Evolutionary conservation across 768 basidiomycete species (phyloP), one percentile per base, ranked within the genome.

Genomic region (Pulveroboletus ravenelii): DNA sequence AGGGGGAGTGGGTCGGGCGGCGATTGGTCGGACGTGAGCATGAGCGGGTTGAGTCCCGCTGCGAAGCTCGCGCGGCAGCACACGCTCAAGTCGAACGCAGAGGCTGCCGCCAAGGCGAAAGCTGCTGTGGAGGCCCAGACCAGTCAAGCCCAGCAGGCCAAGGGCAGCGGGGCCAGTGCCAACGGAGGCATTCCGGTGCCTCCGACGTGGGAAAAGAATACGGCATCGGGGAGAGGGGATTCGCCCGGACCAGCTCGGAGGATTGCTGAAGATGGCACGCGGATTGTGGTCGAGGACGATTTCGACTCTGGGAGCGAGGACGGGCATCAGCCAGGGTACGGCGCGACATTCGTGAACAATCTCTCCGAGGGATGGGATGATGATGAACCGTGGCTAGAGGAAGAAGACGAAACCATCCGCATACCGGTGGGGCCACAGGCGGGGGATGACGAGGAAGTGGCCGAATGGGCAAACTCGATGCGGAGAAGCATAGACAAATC

Each of bases 61-160:
- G 93, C 93, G 3, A 85, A 87, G 65, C 77, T 95, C 10, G 93
- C 90, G 1, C 66, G 93, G 37, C 90, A 93, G 65, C 93, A 95
- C 67, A 96, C 93, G 5, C 80, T 96, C 53, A 90, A 87, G 74
- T 89, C 79, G 48, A 90, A 89, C 56, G 80, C 79, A 4, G 71
- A 72, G 41, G 76, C 74, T 3, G 77, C 74, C 14, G 74, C 72
- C 1, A 72, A 68, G 31, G 69, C 76, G 15, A 69, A 64, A 20
- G 70, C 68, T 0, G 62, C 65, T 38, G 66, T 61, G 10, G 71
- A 65, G 30, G 65, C 32, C 6, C 72, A 64, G 8, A 58, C 65
- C 8, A 59, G 52, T 9, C 67, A 68, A 27, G 45, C 46, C 0
- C 54, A 56, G 41, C 58, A 49, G 15, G 66, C 66, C 37, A 63